Conservation (phyloP, 2,329 filamentous ascomycete species). For the Pseudofabraea citricarpa region DNA sequence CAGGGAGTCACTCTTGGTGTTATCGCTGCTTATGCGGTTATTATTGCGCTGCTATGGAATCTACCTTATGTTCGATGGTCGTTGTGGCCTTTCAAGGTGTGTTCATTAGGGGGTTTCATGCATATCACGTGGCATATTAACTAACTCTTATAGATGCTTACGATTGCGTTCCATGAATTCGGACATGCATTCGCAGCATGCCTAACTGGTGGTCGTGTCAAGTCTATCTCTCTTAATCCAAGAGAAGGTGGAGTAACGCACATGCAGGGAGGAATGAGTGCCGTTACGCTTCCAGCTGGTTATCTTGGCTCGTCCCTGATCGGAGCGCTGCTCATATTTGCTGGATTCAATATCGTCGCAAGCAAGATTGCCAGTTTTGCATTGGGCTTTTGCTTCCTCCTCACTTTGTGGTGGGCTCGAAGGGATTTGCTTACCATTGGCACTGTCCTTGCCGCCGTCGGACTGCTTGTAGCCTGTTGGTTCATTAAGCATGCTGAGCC, state of each 20-base stretch:
- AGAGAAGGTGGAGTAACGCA: slow-evolving; percentile 75
- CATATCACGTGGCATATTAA: not conserved
- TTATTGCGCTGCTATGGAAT: slow-evolving; percentile 76
- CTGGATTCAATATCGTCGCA: slow-evolving; percentile 76
- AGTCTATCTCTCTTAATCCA: slow-evolving; percentile 70
- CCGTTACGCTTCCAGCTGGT: slow-evolving; percentile 70
- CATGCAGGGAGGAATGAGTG: slow-evolving; percentile 67
- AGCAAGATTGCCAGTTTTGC: slow-evolving; percentile 74
- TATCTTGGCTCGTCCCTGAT: slow-evolving; percentile 75
- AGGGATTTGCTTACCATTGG: slow-evolving; percentile 72
- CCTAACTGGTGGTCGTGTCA: slow-evolving; percentile 67
- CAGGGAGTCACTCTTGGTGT: slow-evolving; percentile 68
- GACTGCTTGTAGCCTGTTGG: slow-evolving; percentile 69
- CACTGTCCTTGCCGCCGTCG: slow-evolving; percentile 66
- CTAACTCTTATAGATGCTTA: slow-evolving; percentile 58
- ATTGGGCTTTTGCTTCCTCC: slow-evolving; percentile 66
- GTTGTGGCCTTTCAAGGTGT: slow-evolving; percentile 76
- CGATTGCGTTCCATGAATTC: slow-evolving; percentile 80
- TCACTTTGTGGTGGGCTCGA: slow-evolving; percentile 80
- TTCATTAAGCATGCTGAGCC: slow-evolving; percentile 74
- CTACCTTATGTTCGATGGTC: slow-evolving; percentile 70
- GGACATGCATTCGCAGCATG: slow-evolving; percentile 70
- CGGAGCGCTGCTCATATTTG: slow-evolving; percentile 72
- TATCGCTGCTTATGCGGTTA: slow-evolving; percentile 66
- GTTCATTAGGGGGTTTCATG: slow-evolving; percentile 5